Percentiles rank a stretch among this genome's conserved stretches.
Evolutionary conservation across 2,329 filamentous ascomycete genomes (phyloP).

Genomic region (Xylariaceae sp.): DNA sequence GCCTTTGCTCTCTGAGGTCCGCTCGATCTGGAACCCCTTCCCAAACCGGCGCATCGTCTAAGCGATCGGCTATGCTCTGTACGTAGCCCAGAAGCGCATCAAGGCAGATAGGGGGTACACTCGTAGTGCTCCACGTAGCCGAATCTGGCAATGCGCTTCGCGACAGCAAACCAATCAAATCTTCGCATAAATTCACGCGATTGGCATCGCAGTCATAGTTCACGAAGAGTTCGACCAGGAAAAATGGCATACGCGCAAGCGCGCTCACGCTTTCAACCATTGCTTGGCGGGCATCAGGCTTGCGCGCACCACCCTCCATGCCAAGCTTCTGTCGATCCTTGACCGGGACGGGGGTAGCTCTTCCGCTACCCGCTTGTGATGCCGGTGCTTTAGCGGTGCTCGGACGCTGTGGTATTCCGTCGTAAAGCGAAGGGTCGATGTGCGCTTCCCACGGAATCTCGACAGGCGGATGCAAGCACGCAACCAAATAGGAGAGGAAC

Average conservation of each 20-base stretch:
- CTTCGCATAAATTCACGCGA: conserved; percentile 85
- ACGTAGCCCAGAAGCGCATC: conserved; percentile 88
- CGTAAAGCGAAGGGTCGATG: conserved; percentile 87
- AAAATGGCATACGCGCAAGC: conserved; percentile 85
- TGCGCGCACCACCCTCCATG: conserved; percentile 83
- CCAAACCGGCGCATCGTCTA: conserved; percentile 62
- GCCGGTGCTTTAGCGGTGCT: conserved; percentile 75
- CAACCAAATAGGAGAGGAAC: conserved; percentile 88
- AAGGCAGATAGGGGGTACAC: conserved; percentile 88
- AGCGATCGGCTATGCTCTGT: conserved; percentile 82
- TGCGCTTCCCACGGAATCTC: conserved; percentile 86
- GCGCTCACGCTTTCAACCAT: conserved; percentile 98
- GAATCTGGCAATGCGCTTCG: conserved; percentile 95
- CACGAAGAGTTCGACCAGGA: conserved; percentile 91
- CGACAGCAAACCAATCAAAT: conserved; percentile 87
- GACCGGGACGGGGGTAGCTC: conserved; percentile 83
- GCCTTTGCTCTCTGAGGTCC: conserved; percentile 63
- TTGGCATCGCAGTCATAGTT: conserved; percentile 98
- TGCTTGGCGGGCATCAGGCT: conserved; percentile 91
- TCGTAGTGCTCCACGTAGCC: conserved; percentile 97
- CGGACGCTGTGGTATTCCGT: conserved; percentile 86
- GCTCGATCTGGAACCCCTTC: conserved; percentile 63
- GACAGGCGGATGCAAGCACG: conserved; percentile 87
- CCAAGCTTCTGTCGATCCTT: conserved; percentile 90
- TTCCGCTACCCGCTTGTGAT: conserved; percentile 70